These are phyloP conservation scores for Didymella sp. DNA, from an alignment of 2,329 filamentous ascomycete species.

Conservation along the genomic window DNA sequence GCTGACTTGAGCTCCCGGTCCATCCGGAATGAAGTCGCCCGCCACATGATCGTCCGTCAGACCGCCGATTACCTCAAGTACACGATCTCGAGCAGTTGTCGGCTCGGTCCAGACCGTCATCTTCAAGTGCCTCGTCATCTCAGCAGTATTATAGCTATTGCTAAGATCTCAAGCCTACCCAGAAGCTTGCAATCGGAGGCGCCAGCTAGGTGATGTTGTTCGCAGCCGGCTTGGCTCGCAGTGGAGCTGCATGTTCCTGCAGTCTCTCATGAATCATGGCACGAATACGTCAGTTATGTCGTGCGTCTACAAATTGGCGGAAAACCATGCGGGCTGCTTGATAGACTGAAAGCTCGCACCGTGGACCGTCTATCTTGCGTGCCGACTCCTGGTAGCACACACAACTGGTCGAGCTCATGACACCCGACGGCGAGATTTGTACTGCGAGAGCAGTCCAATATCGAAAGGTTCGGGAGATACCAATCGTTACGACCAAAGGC, in stretches of 20 bases:
- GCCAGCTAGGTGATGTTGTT: background rate
- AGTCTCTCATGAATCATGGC: background rate
- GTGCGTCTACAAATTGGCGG: background rate
- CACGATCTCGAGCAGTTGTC: background rate
- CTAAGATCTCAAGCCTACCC: background rate
- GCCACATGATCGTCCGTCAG: background rate
- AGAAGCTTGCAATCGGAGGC: background rate
- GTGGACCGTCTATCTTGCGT: background rate
- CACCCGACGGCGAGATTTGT: background rate
- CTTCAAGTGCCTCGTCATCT: background rate
- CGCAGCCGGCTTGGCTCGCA: background rate
- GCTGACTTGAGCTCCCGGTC: background rate
- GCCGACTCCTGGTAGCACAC: background rate
- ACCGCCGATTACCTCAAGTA: background rate
- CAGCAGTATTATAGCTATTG: background rate
- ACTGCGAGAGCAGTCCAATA: background rate
- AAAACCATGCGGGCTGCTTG: too few species aligned
- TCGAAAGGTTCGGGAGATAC: background rate
- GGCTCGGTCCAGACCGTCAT: background rate
- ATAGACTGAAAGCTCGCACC: background rate
- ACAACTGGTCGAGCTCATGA: background rate
- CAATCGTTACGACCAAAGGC: background rate
- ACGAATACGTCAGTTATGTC: background rate
- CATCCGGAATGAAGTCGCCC: background rate
- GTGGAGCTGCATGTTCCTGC: background rate